Base-by-base conservation (phyloP, 805 yeast genomes). In the Henningerozyma blattae region DNA sequence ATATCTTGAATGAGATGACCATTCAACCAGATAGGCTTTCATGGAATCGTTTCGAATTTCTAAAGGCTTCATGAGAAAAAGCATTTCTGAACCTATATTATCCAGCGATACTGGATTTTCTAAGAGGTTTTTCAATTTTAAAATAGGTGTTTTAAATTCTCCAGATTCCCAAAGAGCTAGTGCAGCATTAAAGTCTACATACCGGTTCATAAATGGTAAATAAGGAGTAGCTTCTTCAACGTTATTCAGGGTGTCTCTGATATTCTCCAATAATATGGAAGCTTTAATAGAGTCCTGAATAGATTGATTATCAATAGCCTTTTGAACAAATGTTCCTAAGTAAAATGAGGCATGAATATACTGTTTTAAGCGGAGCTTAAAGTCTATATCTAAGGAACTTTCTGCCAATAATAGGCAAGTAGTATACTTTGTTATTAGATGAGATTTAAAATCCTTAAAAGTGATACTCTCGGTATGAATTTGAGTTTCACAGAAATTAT, bases 1-100 rank as follows among this genome's bases (percentile, higher is more conserved):
- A 39, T 76, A 77, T 25, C 80, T 67, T 0, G 93, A 79, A 31
- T 67, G 70, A 0, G 83, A 67, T 24, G 74, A 57, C 95, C 95
- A 86, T 31, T 70, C 65, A 0, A 77, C 77, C 27, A 80, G 44
- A 5, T 52, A 44, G 10, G 65, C 65, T 43, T 44, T 70, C 41
- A 55, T 27, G 9, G 45, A 39, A 7, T 57, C 50, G 5, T 42
- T 35, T 0, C 54, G 41, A 3, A 56, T 33, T 1, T 36, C 37
- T 5, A 51, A 22, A 24, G 27, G 27, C 7, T 20, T 20, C n/a
- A n/a, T n/a, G n/a, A n/a, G n/a, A n/a, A n/a, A n/a, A 5, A 24
- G 14, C 5, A 24, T 12, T 12, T 6, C 12, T 5, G 12, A 10
- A 10, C 6, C 2, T 5, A 4, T 25, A 34, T 29, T 1, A 20